These are phyloP conservation scores for Plasmodium yoelii DNA, from an alignment of 169 alveolate species.

Conservation along the genomic window DNA sequence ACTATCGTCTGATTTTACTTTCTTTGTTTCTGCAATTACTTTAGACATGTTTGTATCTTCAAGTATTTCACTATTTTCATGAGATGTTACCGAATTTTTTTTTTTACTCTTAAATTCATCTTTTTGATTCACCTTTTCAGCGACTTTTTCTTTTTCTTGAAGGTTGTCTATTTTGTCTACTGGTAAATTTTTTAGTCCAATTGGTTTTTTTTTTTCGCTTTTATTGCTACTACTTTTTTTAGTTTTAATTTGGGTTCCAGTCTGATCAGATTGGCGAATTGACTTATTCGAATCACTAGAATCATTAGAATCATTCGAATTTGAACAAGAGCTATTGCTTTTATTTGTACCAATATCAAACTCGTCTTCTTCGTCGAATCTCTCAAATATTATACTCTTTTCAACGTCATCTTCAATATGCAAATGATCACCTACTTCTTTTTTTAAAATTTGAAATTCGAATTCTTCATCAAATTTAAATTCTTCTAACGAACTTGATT, in stretches of 20 bases:
- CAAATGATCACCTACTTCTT: slow-evolving; percentile 54
- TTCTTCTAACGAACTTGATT: slow-evolving; percentile 24
- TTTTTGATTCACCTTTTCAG: too few relatives aligned
- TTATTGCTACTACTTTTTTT: neutral
- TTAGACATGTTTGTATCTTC: neutral
- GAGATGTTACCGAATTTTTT: neutral
- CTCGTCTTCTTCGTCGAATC: slow-evolving; percentile 9
- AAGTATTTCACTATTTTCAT: neutral
- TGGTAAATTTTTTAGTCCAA: too few relatives aligned
- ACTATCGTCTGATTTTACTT: neutral
- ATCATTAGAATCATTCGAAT: neutral
- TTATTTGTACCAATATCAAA: slow-evolving; percentile 4
- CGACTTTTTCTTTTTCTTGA: too few relatives aligned
- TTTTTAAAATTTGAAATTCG: slow-evolving; percentile 23
- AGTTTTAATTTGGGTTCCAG: neutral
- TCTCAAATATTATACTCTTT: slow-evolving; percentile 2
- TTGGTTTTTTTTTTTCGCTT: too few relatives aligned
- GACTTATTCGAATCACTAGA: neutral
- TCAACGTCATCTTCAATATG: slow-evolving; percentile 25
- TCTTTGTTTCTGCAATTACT: neutral
- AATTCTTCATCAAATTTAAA: slow-evolving; percentile 24
- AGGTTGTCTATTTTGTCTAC: too few relatives aligned
- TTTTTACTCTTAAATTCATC: neutral
- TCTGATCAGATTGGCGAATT: neutral
- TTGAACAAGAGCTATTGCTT: neutral